These are phyloP conservation scores for Sphagnum contortum DNA, from an alignment of 225 moss, liverwort and hornwort genomes.

Conservation along the genomic window DNA sequence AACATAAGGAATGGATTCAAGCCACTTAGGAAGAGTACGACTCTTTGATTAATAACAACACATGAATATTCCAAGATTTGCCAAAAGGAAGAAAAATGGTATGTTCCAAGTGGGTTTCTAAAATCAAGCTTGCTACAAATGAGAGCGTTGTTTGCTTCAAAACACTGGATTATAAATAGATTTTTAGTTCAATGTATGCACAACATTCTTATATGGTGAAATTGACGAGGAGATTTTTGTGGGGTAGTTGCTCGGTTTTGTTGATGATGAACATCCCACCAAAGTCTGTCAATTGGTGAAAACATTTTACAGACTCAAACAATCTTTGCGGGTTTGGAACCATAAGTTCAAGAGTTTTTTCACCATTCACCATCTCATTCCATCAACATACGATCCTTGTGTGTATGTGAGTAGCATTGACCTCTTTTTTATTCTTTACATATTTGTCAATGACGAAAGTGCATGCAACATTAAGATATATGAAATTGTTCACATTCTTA, in stretches of 20 bases:
- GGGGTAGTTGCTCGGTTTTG: constrained; percentile 1
- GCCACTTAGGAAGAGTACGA: constrained; percentile 8
- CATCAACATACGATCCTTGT: not conserved
- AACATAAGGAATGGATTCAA: not conserved
- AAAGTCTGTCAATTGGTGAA: constrained; percentile 1
- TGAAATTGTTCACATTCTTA: not conserved
- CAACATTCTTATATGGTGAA: constrained; percentile 4
- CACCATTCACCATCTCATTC: not conserved
- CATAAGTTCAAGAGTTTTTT: not conserved
- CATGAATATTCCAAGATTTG: not conserved
- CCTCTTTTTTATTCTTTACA: not conserved
- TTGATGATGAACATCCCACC: not conserved
- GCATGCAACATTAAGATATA: not conserved
- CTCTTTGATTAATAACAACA: not conserved
- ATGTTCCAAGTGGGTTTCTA: constrained; percentile 10
- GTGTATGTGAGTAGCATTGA: not conserved
- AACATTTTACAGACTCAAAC: not conserved
- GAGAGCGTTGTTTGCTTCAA: constrained; percentile 6
- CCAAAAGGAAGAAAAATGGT: not conserved
- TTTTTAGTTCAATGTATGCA: constrained; percentile 1
- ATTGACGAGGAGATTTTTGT: constrained; percentile 6
- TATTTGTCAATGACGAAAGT: constrained; percentile 1
- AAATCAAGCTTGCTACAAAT: not conserved
- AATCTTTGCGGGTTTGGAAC: constrained; percentile 1
- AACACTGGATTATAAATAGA: constrained; percentile 2